Base-by-base conservation (phyloP, 441 rosid species). In the Erodium trifolium region DNA sequence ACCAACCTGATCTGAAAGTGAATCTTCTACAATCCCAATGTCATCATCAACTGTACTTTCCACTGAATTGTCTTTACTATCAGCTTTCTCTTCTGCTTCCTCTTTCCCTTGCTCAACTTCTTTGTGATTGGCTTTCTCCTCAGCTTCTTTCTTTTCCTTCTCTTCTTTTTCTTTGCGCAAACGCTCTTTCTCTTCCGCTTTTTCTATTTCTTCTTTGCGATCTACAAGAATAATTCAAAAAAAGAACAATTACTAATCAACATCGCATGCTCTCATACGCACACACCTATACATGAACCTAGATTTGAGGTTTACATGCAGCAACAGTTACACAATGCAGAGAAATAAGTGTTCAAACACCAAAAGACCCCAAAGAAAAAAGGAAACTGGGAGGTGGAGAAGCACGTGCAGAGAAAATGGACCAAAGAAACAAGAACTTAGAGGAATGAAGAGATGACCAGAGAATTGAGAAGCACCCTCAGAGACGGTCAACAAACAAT, bases 171-270 rank as follows among this genome's bases (percentile, higher is more conserved):
- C 99, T 84, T 84, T 88, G 72, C 83, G 88, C 60, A 86, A 66
- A 45, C 89, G 93, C 70, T 84, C 95, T 79, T 80, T 84, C 82
- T 95, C 97, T 84, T 92, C 98, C 67, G 86, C 85, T 78, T 86
- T 90, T 75, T 95, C 99, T 73, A 95, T 87, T 72, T 82, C 88
- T 81, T 92, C 99, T 81, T 92, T 95, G 47, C 70, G 92, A 16
- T 92, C 99, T 95, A 82, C 35, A 78, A 27, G 66, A 17, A 29
- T 64, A 37, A 59, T 63, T 47, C 17, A 75, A 27, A 34, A 34
- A 72, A 72, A 51, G 55, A 70, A 45, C 31, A 11, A 8, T 2
- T 34, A 35, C 66, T n/a, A 8, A 11, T 16, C 10, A 17, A 18
- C 18, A 18, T 59, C 63, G 9, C 63, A 59, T 11, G 53, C 3